A percentile compares a stretch with the other conserved stretches of the same genome.
Conservation (phyloP, 148 eudicot genomes). For the Vaccinium corymbosum region DNA sequence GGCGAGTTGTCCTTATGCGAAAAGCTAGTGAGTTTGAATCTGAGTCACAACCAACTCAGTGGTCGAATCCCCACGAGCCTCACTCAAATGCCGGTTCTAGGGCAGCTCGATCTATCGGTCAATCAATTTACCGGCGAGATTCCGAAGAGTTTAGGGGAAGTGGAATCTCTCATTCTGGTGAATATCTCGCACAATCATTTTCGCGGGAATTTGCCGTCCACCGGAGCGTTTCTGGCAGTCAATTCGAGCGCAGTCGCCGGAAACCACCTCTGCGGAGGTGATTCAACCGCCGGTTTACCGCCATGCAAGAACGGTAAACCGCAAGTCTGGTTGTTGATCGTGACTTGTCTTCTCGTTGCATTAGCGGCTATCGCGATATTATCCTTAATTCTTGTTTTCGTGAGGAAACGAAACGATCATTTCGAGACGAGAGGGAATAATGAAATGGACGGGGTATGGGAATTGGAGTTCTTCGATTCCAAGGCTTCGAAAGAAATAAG, state of each 20-base stretch:
- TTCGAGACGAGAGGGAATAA: conserved; percentile 30
- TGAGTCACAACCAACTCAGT: conserved; percentile 56
- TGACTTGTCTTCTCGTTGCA: conserved; percentile 22
- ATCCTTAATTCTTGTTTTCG: conserved; percentile 13
- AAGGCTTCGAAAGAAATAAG: conserved; percentile 33
- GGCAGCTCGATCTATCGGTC: conserved; percentile 70
- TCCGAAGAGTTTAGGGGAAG: conserved; percentile 49
- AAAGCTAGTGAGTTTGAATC: conserved; percentile 64
- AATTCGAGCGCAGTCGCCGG: conserved; percentile 57
- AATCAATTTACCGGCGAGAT: conserved; percentile 62
- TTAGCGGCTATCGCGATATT: conserved; percentile 10
- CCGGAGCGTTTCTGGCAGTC: conserved; percentile 68
- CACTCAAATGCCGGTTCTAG: conserved; percentile 65
- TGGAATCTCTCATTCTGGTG: conserved; percentile 62
- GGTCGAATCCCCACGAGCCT: conserved; percentile 58
- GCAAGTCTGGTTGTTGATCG: conserved; percentile 25
- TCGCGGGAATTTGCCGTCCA: conserved; percentile 57
- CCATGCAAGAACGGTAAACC: conserved; percentile 36
- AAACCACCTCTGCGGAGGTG: conserved; percentile 52
- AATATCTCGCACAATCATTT: conserved; percentile 72
- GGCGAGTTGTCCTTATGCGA: conserved; percentile 50
- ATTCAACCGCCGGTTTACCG: conserved; percentile 32
- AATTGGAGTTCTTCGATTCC: conserved; percentile 44
- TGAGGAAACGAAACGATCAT: conserved; percentile 13
- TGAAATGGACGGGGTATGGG: conserved; percentile 53